phyloP scores from a whole-genome alignment of 768 basidiomycete species.

The Auricularia auricula-judae region DNA sequence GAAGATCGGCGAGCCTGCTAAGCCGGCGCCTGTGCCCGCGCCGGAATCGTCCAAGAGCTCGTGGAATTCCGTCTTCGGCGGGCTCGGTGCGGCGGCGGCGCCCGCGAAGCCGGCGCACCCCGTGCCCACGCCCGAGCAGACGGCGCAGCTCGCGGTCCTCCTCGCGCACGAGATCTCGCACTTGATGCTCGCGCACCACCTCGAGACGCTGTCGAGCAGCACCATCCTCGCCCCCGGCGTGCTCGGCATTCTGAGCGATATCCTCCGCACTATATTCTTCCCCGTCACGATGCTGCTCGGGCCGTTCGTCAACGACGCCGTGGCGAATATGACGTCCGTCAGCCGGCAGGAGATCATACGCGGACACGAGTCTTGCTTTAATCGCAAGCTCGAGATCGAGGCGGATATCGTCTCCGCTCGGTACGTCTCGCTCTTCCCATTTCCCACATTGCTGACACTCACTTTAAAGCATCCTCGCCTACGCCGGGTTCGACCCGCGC shows the following conservation, averaged over 20 bases:
- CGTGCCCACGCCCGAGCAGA: slow-evolving; percentile 68
- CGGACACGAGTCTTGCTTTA: slow-evolving; percentile 66
- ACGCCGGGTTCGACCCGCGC: slow-evolving; percentile 84
- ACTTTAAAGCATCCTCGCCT: slow-evolving; percentile 63
- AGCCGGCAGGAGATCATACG: slow-evolving; percentile 66
- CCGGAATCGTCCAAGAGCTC: slow-evolving; percentile 20
- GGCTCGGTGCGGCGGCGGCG: slow-evolving; percentile 24
- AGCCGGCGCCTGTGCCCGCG: slow-evolving; percentile 8
- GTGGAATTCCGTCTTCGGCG: slow-evolving; percentile 33
- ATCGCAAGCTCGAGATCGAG: slow-evolving; percentile 77
- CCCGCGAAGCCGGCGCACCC: slow-evolving; percentile 26
- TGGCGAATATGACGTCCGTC: slow-evolving; percentile 69
- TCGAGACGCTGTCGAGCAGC: slow-evolving; percentile 81
- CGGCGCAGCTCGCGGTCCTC: slow-evolving; percentile 77
- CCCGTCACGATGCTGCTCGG: slow-evolving; percentile 87
- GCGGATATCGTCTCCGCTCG: slow-evolving; percentile 83
- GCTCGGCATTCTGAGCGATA: slow-evolving; percentile 64
- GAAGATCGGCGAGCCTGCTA: slow-evolving; percentile 20
- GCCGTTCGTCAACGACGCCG: slow-evolving; percentile 90
- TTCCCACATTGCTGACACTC: slow-evolving; percentile 1
- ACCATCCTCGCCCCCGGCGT: slow-evolving; percentile 75
- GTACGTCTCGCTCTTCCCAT: slow-evolving; percentile 26
- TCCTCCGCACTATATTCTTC: slow-evolving; percentile 69
- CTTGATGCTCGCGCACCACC: slow-evolving; percentile 79
- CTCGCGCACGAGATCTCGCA: slow-evolving; percentile 92